Conservation (phyloP, 176 grass and related monocot species). For the Eragrostis curvula region DNA sequence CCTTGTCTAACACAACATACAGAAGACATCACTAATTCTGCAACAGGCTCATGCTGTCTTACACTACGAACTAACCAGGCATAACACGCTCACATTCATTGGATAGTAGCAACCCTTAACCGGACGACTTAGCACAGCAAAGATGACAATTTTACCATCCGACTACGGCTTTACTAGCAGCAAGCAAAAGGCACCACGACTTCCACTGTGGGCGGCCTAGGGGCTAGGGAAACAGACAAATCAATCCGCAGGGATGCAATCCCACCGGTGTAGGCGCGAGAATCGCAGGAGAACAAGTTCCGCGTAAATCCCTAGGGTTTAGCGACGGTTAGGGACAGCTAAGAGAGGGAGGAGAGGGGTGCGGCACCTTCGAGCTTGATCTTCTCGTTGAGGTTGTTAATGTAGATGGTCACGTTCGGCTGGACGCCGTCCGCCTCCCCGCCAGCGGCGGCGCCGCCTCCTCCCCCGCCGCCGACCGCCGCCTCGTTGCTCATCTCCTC, state of each 20-base stretch:
- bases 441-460: conserved; percentile 21
- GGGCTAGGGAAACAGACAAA: neutral
- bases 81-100: neutral
- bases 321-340: neutral
- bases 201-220: neutral
- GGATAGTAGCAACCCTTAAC: neutral
- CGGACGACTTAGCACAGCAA: neutral
- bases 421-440: conserved; percentile 50
- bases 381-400: conserved; percentile 99
- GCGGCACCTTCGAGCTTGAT: conserved; percentile 87
- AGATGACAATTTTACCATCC: neutral
- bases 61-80: too few relatives aligned
- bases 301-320: conserved; percentile 50
- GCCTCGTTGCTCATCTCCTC: conserved; percentile 70
- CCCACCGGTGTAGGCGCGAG: neutral
- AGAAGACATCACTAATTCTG: neutral
- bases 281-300: neutral
- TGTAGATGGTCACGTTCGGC: conserved; percentile 92
- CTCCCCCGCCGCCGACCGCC: neutral
- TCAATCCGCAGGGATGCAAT: neutral
- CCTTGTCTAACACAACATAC: neutral
- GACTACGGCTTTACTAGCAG: neutral
- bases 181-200: too few relatives aligned
- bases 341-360: neutral
- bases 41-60: neutral